A percentile compares a stretch with the other conserved stretches of the same genome.
Conservation (phyloP, 73 alveolate genomes). For the Strombidium stylifer region DNA sequence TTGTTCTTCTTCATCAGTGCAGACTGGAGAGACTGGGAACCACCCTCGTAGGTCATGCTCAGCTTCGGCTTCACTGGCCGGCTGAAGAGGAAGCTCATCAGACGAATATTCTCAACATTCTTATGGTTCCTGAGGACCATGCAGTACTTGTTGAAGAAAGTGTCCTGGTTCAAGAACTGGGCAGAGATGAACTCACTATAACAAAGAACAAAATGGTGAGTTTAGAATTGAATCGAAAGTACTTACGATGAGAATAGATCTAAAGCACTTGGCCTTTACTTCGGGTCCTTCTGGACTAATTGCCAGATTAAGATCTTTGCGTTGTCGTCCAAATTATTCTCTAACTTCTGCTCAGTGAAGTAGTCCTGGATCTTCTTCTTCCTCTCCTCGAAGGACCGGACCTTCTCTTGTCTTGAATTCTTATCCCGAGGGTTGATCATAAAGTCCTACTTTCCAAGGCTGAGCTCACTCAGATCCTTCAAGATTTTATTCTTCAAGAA, state of each 20-base stretch:
- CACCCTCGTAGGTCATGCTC: too few species aligned
- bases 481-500: too few species aligned
- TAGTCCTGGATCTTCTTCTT: not conserved
- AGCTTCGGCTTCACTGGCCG: too few species aligned
- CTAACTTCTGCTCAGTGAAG: conserved; percentile 36
- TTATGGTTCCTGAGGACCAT: too few species aligned
- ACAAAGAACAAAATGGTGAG: too few species aligned
- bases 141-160: too few species aligned
- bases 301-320: conserved; percentile 4
- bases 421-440: too few species aligned
- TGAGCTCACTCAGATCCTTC: too few species aligned
- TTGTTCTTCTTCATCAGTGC: too few species aligned
- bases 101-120: conserved; percentile 15
- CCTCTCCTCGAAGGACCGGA: conserved; percentile 13
- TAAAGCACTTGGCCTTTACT: conserved; percentile 21
- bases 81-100: conserved; percentile 11
- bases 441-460: too few species aligned
- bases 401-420: conserved; percentile 35
- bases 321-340: conserved; percentile 24
- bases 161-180: too few species aligned
- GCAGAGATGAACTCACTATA: conserved; percentile 33
- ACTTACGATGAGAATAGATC: conserved; percentile 27
- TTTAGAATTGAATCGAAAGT: not conserved
- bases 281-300: conserved; percentile 17
- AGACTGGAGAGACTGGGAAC: too few species aligned